Conservation (phyloP, 116 monocot genomes). For the Iris pallida region DNA sequence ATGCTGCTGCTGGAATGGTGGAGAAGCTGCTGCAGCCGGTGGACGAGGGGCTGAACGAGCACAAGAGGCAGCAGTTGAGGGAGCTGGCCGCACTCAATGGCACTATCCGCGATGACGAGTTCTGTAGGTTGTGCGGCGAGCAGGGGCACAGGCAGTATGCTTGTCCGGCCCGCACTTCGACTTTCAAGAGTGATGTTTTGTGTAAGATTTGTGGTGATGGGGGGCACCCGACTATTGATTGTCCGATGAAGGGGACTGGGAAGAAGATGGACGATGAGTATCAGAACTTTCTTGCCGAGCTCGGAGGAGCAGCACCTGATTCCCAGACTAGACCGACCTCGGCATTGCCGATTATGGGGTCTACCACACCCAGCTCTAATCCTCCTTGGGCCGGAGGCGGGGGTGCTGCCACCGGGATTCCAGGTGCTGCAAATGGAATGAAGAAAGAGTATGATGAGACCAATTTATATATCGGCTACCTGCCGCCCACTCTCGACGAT, state of each 20-base stretch:
- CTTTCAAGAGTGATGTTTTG: slow-evolving; percentile 82
- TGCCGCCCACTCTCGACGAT: slow-evolving; percentile 35
- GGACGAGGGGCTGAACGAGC: slow-evolving; percentile 79
- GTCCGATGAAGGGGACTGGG: slow-evolving; percentile 78
- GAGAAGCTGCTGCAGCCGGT: slow-evolving; percentile 88
- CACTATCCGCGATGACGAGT: slow-evolving; percentile 84
- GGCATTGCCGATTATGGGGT: slow-evolving; percentile 37
- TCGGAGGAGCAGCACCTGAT: slow-evolving; percentile 67
- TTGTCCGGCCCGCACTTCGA: slow-evolving; percentile 57
- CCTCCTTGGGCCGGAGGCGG: slow-evolving; percentile 48
- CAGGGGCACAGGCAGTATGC: slow-evolving; percentile 84
- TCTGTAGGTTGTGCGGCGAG: slow-evolving; percentile 80
- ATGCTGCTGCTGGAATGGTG: slow-evolving; percentile 83
- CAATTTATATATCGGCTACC: slow-evolving; percentile 38
- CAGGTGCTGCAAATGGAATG: slow-evolving; percentile 3
- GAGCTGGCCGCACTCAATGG: slow-evolving; percentile 89
- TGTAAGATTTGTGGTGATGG: slow-evolving; percentile 95
- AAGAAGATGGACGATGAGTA: slow-evolving; percentile 96
- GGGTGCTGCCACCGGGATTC: slow-evolving; percentile 1
- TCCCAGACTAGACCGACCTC: slow-evolving; percentile 47
- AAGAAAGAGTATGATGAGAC: slow-evolving; percentile 41
- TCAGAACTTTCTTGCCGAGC: slow-evolving; percentile 81
- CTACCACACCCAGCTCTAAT: slow-evolving; percentile 22
- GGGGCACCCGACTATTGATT: slow-evolving; percentile 84
- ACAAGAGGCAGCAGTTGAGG: slow-evolving; percentile 83